These are phyloP conservation scores for Aspergillus luchuensis DNA, from an alignment of 2,329 filamentous ascomycete genomes.

Conservation along the genomic window DNA sequence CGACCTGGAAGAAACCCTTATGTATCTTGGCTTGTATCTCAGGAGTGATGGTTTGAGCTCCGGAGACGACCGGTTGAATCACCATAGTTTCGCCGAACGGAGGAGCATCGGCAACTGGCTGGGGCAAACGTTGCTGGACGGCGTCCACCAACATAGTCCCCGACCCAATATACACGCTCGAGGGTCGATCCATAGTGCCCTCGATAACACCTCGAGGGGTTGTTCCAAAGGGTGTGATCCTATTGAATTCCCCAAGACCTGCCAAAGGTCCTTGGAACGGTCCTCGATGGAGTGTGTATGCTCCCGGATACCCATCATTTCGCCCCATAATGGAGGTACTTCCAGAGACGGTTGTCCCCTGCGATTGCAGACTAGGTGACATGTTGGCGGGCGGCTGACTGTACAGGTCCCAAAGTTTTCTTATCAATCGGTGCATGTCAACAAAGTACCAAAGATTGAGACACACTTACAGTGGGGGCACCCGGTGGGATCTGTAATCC, in stretches of 20 bases:
- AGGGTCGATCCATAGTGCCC: slow-evolving; percentile 33
- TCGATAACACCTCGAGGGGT: slow-evolving; percentile 36
- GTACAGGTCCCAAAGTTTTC: slow-evolving; percentile 21
- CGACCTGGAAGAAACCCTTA: slow-evolving; percentile 82
- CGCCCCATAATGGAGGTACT: slow-evolving; percentile 41
- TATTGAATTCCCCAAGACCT: slow-evolving; percentile 36
- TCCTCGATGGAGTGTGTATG: slow-evolving; percentile 38
- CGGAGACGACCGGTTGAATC: slow-evolving; percentile 39
- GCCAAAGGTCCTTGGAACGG: slow-evolving; percentile 34
- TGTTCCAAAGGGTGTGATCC: slow-evolving; percentile 36
- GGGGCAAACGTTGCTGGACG: slow-evolving; percentile 31
- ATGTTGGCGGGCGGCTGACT: slow-evolving; percentile 52
- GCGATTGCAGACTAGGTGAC: slow-evolving; percentile 41
- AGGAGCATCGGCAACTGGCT: slow-evolving; percentile 42
- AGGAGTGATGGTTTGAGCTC: slow-evolving; percentile 59
- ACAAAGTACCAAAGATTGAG: neutral
- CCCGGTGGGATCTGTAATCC: slow-evolving; percentile 39
- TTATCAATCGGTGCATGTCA: slow-evolving; percentile 18
- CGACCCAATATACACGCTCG: slow-evolving; percentile 32
- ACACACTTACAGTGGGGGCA: slow-evolving; percentile 43
- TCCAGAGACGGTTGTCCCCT: slow-evolving; percentile 30
- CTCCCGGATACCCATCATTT: slow-evolving; percentile 39
- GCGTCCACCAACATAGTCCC: slow-evolving; percentile 28
- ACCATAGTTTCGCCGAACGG: slow-evolving; percentile 46
- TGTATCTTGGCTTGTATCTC: slow-evolving; percentile 80